A percentile compares a stretch with the other conserved stretches of the same genome.
phyloP scores from a whole-genome alignment of 495 filamentous ascomycete genomes.

The Penicillium robsamsonii region DNA sequence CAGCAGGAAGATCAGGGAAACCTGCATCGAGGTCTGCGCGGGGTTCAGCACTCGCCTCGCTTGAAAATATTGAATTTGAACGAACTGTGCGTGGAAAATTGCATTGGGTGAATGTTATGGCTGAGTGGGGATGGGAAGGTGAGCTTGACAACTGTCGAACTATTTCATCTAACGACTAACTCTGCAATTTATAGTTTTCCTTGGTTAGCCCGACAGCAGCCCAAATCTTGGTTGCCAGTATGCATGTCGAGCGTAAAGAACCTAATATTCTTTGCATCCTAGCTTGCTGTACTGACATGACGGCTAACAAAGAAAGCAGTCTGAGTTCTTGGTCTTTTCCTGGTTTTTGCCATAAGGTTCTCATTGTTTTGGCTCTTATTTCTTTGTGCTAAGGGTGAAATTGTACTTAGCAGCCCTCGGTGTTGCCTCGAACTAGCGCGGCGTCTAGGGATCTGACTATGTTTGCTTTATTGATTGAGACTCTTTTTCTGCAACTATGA shows the following conservation, averaged over 20 bases:
- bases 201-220: background rate
- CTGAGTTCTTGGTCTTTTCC: background rate
- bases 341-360: background rate
- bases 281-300: conserved; percentile 2
- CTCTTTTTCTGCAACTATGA: background rate
- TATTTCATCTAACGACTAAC: background rate
- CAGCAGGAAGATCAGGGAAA: conserved; percentile 3
- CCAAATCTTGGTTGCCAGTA: background rate
- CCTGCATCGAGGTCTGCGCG: conserved; percentile 13
- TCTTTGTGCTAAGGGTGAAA: background rate
- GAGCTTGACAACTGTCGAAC: conserved; percentile 20
- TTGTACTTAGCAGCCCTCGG: background rate
- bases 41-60: conserved; percentile 32
- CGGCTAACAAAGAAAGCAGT: background rate
- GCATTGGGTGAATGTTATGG: conserved; percentile 81
- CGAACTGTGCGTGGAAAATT: conserved; percentile 64
- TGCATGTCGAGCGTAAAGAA: background rate
- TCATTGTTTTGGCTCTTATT: background rate
- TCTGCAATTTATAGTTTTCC: background rate
- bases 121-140: conserved; percentile 79
- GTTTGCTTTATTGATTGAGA: background rate
- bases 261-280: background rate
- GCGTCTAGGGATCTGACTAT: conserved; percentile 1
- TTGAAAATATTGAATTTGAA: conserved; percentile 58
- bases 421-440: background rate